A percentile compares a stretch with the other conserved stretches of the same genome.
Evolutionary conservation across 305 asterid species (phyloP).

Genomic region (Fraxinus paxiana): DNA sequence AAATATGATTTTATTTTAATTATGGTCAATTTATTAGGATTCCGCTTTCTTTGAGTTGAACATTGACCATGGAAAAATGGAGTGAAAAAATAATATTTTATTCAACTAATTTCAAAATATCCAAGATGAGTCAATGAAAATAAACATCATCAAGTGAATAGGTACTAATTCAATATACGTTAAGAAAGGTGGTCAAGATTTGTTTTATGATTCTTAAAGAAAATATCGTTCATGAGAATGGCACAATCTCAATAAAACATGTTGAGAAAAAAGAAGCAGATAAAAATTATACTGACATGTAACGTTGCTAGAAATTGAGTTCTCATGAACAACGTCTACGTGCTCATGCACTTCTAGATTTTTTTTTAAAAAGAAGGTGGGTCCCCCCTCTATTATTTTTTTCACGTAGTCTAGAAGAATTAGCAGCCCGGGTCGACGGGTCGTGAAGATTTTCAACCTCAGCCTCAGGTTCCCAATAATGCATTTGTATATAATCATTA

Average conservation of each 20-base stretch:
- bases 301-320: neutral
- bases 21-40: neutral
- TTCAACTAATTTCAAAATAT: neutral
- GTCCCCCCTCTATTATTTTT: neutral
- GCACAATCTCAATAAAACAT: neutral
- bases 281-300: neutral
- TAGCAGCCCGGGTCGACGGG: conserved; percentile 8
- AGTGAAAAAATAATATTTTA: neutral
- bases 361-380: neutral
- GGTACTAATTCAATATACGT: neutral
- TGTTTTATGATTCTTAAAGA: neutral
- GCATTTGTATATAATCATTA: conserved; percentile 26
- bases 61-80: neutral
- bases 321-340: neutral
- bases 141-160: neutral
- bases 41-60: neutral
- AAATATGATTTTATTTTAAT: neutral
- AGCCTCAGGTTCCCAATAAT: conserved; percentile 30
- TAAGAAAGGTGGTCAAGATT: neutral
- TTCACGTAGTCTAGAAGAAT: conserved; percentile 31
- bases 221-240: neutral
- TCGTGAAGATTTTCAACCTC: conserved; percentile 24
- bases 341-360: conserved; percentile 33
- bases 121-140: neutral
- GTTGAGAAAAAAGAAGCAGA: neutral